Conservation (phyloP, 345 rosid species). For the Rhodamnia rubescens region DNA sequence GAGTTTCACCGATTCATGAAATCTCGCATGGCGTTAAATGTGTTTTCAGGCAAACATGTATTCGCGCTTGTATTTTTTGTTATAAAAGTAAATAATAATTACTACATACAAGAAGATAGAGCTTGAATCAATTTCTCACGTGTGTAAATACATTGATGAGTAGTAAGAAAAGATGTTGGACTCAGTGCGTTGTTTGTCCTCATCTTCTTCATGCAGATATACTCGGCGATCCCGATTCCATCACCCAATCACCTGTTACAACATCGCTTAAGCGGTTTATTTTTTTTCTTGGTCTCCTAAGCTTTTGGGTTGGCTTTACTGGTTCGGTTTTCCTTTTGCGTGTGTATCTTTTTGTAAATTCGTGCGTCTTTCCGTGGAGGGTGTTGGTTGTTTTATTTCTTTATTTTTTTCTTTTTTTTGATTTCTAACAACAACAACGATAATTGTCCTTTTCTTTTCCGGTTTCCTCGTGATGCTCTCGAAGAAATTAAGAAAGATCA, state of each 20-base stretch:
- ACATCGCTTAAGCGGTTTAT: no score
- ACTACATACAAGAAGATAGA: background rate
- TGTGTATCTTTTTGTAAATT: no score
- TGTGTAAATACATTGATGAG: no score
- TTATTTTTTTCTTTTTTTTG: no score
- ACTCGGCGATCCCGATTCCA: background rate
- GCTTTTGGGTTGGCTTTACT: no score
- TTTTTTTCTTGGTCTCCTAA: no score
- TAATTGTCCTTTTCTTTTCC: background rate
- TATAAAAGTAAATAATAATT: background rate
- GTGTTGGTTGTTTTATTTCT: no score
- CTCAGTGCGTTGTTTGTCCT: background rate
- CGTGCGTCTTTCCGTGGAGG: no score
- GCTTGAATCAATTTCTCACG: background rate
- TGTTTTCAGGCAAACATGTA: background rate
- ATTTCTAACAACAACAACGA: no score
- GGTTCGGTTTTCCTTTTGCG: no score
- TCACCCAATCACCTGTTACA: background rate
- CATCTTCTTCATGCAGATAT: background rate
- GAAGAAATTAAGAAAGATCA: background rate
- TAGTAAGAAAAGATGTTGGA: background rate
- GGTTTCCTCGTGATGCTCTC: background rate
- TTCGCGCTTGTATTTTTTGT: background rate
- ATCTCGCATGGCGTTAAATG: background rate
- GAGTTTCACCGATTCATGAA: background rate